Conservation (phyloP, 345 rosid genomes). For the Heritiera littoralis region DNA sequence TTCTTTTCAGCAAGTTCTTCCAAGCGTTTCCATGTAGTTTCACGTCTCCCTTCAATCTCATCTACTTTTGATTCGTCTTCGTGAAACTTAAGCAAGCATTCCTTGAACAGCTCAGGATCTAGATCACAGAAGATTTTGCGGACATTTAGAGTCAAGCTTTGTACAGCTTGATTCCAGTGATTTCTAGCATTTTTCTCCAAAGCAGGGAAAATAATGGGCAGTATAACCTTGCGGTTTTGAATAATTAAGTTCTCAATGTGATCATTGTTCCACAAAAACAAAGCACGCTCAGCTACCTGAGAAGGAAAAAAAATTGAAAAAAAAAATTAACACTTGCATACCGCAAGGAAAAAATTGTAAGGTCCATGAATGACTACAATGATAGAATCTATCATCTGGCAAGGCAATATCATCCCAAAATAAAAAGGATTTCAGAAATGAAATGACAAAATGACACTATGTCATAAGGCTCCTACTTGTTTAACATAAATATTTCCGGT, state of each 20-base stretch:
- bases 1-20: constrained; percentile 69
- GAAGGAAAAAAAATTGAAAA: not conserved
- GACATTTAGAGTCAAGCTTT: constrained; percentile 53
- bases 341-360: not conserved
- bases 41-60: constrained; percentile 39
- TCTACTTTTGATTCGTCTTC: constrained; percentile 48
- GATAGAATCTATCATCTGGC: not conserved
- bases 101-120: constrained; percentile 55
- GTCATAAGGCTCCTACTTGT: not conserved
- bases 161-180: constrained; percentile 74
- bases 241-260: constrained; percentile 60
- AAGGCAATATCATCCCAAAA: not conserved
- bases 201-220: constrained; percentile 61
- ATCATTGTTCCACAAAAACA: constrained; percentile 73
- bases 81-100: constrained; percentile 47
- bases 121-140: constrained; percentile 53
- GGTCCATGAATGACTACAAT: not conserved
- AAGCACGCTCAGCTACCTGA: constrained; percentile 73
- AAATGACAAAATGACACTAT: not conserved
- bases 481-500: not conserved
- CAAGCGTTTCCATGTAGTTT: constrained; percentile 56
- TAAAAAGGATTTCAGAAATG: not conserved
- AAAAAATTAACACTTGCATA: not conserved
- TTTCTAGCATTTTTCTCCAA: constrained; percentile 52
- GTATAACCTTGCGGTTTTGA: constrained; percentile 50